These are phyloP conservation scores for Scenedesmus sp. DNA, from an alignment of 163 green algal genomes.

Conservation along the genomic window DNA sequence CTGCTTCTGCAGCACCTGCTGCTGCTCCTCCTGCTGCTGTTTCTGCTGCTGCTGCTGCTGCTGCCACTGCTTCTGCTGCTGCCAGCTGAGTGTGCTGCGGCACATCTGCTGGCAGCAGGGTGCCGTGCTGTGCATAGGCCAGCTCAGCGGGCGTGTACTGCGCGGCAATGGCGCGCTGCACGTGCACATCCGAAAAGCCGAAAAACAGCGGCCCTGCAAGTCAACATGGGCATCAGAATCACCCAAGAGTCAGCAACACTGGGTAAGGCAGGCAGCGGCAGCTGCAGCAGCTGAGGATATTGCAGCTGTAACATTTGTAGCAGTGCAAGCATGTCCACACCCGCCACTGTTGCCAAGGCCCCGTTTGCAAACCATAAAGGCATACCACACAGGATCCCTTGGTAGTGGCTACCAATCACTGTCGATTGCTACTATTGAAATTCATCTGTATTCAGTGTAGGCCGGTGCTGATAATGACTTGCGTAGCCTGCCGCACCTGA, in stretches of 20 bases:
- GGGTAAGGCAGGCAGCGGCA: neutral
- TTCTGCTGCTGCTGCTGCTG: neutral
- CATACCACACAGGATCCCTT: too few relatives aligned
- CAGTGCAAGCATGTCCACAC: too few relatives aligned
- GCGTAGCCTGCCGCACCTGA: slow-evolving; percentile 25
- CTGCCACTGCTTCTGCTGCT: neutral
- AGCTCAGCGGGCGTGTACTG: slow-evolving; percentile 58
- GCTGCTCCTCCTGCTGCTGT: neutral
- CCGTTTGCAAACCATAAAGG: too few relatives aligned
- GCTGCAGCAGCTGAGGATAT: neutral
- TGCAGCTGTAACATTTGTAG: neutral
- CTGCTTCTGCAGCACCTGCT: neutral
- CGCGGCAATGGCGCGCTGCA: slow-evolving; percentile 65
- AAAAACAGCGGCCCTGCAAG: slow-evolving; percentile 68
- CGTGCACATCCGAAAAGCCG: slow-evolving; percentile 67
- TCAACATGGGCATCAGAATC: neutral
- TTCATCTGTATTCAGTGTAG: too few relatives aligned
- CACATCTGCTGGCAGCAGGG: neutral
- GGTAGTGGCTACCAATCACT: too few relatives aligned
- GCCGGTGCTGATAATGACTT: neutral
- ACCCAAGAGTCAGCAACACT: too few relatives aligned
- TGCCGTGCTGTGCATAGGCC: neutral
- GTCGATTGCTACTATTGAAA: too few relatives aligned
- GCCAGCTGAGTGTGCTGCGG: neutral
- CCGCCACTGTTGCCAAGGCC: too few relatives aligned